Base-by-base conservation (phyloP, 768 basidiomycete species). In the Galerina marginata region DNA sequence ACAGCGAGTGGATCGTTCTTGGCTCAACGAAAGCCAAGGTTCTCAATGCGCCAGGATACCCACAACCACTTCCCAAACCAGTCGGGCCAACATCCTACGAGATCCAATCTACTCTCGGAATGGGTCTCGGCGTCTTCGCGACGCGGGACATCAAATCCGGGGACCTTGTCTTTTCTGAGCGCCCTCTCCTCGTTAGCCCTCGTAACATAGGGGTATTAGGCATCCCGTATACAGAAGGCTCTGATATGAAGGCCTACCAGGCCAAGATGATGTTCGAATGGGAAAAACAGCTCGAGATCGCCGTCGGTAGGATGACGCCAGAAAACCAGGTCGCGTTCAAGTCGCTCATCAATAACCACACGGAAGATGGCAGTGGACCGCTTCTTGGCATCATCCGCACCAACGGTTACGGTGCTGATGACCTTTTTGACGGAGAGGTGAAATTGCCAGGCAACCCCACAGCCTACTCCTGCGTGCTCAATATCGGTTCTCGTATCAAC, bases 81-180 rank as follows among this genome's bases (percentile, higher is more conserved):
- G 23, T 11, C 23, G 48, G 40, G 7, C 14, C 14, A 16, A 26
- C 33, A 9, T 25, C 60, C 2, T 61, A 51, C 37, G 48, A 43
- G 16, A 45, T 61, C 38, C 39, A 26, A 29, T 12, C 25, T 11
- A 56, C 54, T 4, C 47, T 38, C 15, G 49, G 48, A 33, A 60
- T 60, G 59, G 53, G 59, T 5, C 11, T 54, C n/a, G 59, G 59
- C 9, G 25, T 60, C 11, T 68, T 78, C 63, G 73, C 76, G 14
- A 72, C 68, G 10, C 44, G 58, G 29, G 54, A 70, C 26, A 65
- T 79, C 52, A 62, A 63, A 29, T 45, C 56, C 3, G 74, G 74
- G 48, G 75, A 76, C 10, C 61, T 77, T 12, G 73, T 81, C 54
- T 61, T 78, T 11, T 64, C 64, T 25, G 79, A 81, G 50, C 74